A percentile compares a stretch with the other conserved stretches of the same genome.
Evolutionary conservation across 2,329 filamentous ascomycete genomes (phyloP).

Genomic region (Botrytis aclada): DNA sequence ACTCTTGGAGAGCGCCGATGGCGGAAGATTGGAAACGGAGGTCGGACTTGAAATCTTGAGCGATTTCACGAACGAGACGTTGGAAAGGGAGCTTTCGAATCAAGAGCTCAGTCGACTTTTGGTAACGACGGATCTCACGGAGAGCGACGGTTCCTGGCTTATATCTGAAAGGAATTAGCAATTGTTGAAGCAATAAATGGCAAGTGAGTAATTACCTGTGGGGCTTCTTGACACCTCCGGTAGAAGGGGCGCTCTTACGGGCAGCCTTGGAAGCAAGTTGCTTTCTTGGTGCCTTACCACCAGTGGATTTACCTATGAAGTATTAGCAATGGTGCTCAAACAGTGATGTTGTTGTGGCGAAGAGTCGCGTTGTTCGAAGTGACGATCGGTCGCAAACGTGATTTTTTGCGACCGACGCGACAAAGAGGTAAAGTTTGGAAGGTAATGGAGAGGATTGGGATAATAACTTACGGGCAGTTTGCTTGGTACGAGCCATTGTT

Average conservation of each 20-base stretch:
- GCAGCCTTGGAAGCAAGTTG: conserved; percentile 97
- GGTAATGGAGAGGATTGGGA: neutral
- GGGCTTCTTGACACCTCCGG: conserved; percentile 45
- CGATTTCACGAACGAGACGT: conserved; percentile 95
- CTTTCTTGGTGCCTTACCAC: conserved; percentile 82
- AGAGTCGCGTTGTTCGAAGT: conserved; percentile 20
- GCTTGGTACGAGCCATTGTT: conserved; percentile 43
- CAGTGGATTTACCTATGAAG: conserved; percentile 62
- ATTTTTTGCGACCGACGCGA: conserved; percentile 32
- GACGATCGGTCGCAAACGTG: conserved; percentile 23
- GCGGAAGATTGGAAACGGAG: conserved; percentile 98
- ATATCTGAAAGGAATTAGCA: conserved; percentile 57
- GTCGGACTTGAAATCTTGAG: conserved; percentile 91
- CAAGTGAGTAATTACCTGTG: conserved; percentile 1
- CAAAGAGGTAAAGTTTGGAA: conserved; percentile 1
- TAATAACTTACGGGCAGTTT: conserved; percentile 25
- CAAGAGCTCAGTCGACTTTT: conserved; percentile 93
- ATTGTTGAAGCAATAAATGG: neutral
- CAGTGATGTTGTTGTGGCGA: neutral
- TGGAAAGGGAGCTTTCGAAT: conserved; percentile 98
- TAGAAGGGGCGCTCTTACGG: conserved; percentile 96
- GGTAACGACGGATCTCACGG: conserved; percentile 97
- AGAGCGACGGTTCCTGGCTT: conserved; percentile 95
- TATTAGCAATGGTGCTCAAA: conserved; percentile 31
- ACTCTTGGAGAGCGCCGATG: conserved; percentile 96